These are phyloP conservation scores for Sicyos baderoa DNA, from an alignment of 306 rosid species.

Conservation along the genomic window DNA sequence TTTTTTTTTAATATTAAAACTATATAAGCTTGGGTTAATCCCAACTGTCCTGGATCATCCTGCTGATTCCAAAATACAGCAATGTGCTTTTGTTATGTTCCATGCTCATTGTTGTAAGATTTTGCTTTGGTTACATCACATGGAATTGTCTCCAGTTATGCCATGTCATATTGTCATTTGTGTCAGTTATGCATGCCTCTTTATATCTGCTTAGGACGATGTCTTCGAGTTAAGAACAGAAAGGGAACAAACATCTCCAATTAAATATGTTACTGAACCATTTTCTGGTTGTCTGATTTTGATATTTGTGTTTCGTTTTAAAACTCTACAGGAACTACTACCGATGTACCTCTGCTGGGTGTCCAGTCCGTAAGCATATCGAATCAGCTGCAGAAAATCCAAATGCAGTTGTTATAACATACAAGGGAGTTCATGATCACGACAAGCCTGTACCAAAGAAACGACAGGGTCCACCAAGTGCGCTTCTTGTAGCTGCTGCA, in stretches of 20 bases:
- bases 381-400: constrained; percentile 70
- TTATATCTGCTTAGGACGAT: background rate
- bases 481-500: constrained; percentile 74
- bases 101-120: background rate
- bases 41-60: background rate
- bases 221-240: constrained; percentile 6
- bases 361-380: constrained; percentile 92
- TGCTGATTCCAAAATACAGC: too few relatives aligned
- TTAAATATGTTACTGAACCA: background rate
- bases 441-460: constrained; percentile 94
- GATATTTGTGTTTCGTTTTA: constrained; percentile 10
- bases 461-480: constrained; percentile 76
- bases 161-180: background rate
- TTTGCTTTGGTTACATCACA: background rate
- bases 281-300: background rate
- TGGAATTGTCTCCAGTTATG: background rate
- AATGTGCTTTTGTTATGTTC: background rate
- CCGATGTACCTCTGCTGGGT: constrained; percentile 97
- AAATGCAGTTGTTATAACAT: constrained; percentile 63
- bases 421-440: constrained; percentile 89
- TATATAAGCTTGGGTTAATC: background rate
- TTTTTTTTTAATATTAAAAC: background rate
- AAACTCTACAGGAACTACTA: constrained; percentile 71
- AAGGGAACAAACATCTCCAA: background rate
- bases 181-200: background rate